phyloP scores from a whole-genome alignment of 176 grass and related monocot species.

The Themeda triandra region DNA sequence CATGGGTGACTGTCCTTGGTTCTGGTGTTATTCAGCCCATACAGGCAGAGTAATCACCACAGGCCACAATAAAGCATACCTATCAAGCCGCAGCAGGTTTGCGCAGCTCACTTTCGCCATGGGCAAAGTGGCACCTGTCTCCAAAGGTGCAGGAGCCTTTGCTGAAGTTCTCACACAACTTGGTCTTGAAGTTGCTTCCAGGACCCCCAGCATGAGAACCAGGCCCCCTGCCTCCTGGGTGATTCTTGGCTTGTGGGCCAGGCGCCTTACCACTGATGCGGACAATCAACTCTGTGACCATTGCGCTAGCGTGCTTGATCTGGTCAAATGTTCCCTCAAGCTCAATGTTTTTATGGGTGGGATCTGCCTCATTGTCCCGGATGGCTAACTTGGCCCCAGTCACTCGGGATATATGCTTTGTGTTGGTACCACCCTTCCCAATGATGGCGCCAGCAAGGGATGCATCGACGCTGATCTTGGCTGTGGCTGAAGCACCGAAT shows the following conservation, averaged over 20 bases:
- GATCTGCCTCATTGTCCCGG: constrained; percentile 75
- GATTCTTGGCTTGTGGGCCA: constrained; percentile 37
- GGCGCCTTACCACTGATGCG: constrained; percentile 50
- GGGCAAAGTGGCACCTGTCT: constrained; percentile 87
- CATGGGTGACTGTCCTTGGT: neutral
- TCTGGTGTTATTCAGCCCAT: constrained; percentile 15
- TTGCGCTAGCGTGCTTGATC: constrained; percentile 83
- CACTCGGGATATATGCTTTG: constrained; percentile 80
- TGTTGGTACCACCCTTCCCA: constrained; percentile 84
- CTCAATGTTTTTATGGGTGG: constrained; percentile 82
- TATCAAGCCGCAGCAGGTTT: constrained; percentile 41
- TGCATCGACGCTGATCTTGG: constrained; percentile 92
- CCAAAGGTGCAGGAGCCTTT: constrained; percentile 90
- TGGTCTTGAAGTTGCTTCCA: constrained; percentile 84
- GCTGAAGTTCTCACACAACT: constrained; percentile 91
- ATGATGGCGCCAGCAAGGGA: constrained; percentile 91
- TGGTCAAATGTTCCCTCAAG: constrained; percentile 94
- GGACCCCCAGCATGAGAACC: constrained; percentile 19
- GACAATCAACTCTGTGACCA: constrained; percentile 89
- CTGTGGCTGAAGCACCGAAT: constrained; percentile 89
- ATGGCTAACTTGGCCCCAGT: constrained; percentile 89
- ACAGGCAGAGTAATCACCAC: constrained; percentile 9
- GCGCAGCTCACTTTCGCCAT: constrained; percentile 67
- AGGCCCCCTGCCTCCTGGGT: constrained; percentile 7
- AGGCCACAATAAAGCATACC: neutral